Percentiles rank a stretch among this genome's conserved stretches.
These are phyloP conservation scores for Beverwykella pulmonaria DNA, from an alignment of 495 filamentous ascomycete genomes.

Conservation along the genomic window DNA sequence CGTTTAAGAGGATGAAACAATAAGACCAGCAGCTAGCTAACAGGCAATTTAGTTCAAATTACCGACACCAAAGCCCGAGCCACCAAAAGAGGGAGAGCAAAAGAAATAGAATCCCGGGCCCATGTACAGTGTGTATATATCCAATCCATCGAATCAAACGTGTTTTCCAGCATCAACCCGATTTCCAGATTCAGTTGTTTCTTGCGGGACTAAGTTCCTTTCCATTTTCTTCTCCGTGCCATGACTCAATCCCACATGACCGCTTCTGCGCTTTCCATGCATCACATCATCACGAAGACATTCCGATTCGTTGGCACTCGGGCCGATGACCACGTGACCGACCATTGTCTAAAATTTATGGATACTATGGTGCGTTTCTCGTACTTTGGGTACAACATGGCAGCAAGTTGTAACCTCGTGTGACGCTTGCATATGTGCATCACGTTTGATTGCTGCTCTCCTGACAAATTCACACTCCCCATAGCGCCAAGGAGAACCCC, in stretches of 20 bases:
- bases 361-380: neutral
- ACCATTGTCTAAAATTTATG: neutral
- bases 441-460: neutral
- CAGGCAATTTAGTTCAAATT: conserved; percentile 71
- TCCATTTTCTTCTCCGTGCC: neutral
- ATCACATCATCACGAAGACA: neutral
- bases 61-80: conserved; percentile 91
- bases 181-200: neutral
- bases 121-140: conserved; percentile 41
- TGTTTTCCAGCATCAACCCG: neutral
- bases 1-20: conserved; percentile 8
- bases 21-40: conserved; percentile 7
- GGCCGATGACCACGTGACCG: neutral
- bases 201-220: neutral
- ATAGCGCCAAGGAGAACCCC: conserved; percentile 5
- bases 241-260: neutral
- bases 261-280: neutral
- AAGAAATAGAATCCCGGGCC: conserved; percentile 73
- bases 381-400: neutral
- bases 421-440: neutral
- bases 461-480: neutral
- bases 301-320: no score
- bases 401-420: neutral
- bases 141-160: conserved; percentile 31
- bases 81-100: conserved; percentile 74